Evolutionary conservation across 768 basidiomycete species (phyloP).

Genomic region (Amanita inopinata): DNA sequence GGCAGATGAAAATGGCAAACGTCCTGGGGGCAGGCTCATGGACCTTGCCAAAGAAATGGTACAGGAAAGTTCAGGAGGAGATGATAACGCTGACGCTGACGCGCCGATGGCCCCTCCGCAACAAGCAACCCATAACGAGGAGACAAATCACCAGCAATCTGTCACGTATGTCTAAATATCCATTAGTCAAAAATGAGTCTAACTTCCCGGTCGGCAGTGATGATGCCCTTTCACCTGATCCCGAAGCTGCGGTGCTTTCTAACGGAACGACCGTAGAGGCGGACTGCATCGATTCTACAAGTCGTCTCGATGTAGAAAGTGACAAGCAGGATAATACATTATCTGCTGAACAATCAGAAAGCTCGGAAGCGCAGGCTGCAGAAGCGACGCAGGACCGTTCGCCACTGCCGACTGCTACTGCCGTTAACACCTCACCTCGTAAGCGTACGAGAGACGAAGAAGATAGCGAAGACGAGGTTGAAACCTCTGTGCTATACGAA

Average conservation of each 20-base stretch:
- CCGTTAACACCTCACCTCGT: slow-evolving; percentile 1
- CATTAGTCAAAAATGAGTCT: not conserved
- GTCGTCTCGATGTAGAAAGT: no score
- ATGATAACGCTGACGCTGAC: not conserved
- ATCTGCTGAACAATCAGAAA: no score
- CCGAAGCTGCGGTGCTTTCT: no score
- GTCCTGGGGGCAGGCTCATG: not conserved
- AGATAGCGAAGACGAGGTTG: slow-evolving; percentile 12
- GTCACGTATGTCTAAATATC: not conserved
- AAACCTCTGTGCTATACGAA: slow-evolving; percentile 6
- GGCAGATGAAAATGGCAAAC: not conserved
- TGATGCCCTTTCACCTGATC: not conserved
- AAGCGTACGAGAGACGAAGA: slow-evolving; percentile 9
- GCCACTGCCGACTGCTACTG: not conserved
- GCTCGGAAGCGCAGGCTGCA: no score
- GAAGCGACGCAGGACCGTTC: not conserved
- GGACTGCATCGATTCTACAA: no score
- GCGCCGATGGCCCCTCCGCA: not conserved
- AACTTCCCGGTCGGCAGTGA: no score
- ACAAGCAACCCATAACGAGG: no score
- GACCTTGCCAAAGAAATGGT: not conserved
- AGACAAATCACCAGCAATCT: not conserved
- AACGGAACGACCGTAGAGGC: no score
- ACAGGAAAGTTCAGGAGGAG: not conserved
- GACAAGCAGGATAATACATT: no score